These are phyloP conservation scores for Trichoderma reesei DNA, from an alignment of 495 filamentous ascomycete species.

Conservation along the genomic window DNA sequence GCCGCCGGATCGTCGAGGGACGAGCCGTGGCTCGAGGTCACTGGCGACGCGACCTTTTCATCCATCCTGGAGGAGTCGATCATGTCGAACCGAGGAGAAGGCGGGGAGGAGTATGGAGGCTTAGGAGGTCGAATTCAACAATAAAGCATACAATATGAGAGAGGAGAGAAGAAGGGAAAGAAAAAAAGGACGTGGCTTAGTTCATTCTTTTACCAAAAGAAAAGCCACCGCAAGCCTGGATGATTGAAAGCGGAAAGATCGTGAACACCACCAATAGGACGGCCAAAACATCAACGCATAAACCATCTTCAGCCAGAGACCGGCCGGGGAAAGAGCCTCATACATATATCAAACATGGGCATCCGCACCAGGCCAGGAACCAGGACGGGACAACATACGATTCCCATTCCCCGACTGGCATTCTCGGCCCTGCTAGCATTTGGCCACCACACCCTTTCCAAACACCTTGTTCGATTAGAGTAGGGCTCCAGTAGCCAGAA, in stretches of 20 bases:
- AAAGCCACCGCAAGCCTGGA: not conserved
- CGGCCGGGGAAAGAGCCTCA: not conserved
- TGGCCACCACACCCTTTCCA: too few relatives aligned
- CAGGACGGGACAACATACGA: slow-evolving; percentile 1
- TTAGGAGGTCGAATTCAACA: not conserved
- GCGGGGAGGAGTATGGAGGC: not conserved
- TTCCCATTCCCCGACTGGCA: not conserved
- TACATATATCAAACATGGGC: slow-evolving; percentile 7
- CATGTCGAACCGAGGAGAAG: not conserved
- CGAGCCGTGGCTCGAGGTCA: slow-evolving; percentile 2
- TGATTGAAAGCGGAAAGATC: not conserved
- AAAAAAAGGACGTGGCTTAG: not conserved
- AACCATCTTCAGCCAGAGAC: not conserved
- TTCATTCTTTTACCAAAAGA: not conserved
- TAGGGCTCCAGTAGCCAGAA: too few relatives aligned
- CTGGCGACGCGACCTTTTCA: not conserved
- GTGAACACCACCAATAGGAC: not conserved
- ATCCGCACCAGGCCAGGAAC: slow-evolving; percentile 1
- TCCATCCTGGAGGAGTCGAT: not conserved
- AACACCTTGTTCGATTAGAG: too few relatives aligned
- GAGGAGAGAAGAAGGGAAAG: not conserved
- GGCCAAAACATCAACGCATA: slow-evolving; percentile 5
- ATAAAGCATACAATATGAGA: not conserved
- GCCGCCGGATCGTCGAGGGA: not conserved
- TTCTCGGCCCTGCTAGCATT: too few relatives aligned